phyloP scores from a whole-genome alignment of 148 eudicot genomes.

The Cornus controversa region DNA sequence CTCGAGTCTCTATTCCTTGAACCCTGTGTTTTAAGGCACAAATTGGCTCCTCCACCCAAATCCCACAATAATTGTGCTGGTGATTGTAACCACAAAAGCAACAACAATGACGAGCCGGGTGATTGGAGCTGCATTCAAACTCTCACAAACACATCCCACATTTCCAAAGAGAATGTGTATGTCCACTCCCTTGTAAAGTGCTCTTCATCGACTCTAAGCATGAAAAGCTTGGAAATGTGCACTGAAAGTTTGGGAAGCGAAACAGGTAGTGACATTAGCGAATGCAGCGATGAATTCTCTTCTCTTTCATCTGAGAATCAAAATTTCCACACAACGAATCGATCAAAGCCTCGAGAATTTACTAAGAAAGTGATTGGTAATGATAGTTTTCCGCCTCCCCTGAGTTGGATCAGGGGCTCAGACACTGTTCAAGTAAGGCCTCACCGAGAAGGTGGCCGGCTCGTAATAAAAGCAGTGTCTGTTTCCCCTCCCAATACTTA shows the following conservation, averaged over 20 bases:
- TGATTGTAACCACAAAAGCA: not conserved
- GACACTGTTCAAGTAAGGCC: constrained; percentile 44
- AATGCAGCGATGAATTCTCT: constrained; percentile 31
- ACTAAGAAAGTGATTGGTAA: constrained; percentile 10
- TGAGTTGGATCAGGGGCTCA: constrained; percentile 60
- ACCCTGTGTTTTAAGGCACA: constrained; percentile 15
- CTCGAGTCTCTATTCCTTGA: constrained; percentile 14
- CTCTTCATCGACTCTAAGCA: constrained; percentile 40
- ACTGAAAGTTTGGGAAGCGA: constrained; percentile 78
- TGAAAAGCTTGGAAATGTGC: constrained; percentile 73
- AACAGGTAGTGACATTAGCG: constrained; percentile 46
- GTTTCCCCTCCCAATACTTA: constrained; percentile 17
- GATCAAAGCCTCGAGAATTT: constrained; percentile 22
- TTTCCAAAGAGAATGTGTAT: constrained; percentile 21
- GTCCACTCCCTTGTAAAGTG: constrained; percentile 49
- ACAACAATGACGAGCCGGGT: constrained; percentile 7
- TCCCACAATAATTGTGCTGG: not conserved
- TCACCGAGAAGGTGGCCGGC: constrained; percentile 58
- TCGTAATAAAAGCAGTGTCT: constrained; percentile 52
- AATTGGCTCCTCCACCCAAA: constrained; percentile 13
- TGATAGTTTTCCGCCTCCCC: constrained; percentile 63
- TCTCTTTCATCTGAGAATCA: constrained; percentile 21
- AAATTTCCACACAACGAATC: not conserved
- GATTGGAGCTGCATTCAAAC: constrained; percentile 47
- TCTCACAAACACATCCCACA: constrained; percentile 29